A percentile compares a stretch with the other conserved stretches of the same genome.
Conservation (phyloP, 129 eudicot genomes). For the Erigeron canadensis region DNA sequence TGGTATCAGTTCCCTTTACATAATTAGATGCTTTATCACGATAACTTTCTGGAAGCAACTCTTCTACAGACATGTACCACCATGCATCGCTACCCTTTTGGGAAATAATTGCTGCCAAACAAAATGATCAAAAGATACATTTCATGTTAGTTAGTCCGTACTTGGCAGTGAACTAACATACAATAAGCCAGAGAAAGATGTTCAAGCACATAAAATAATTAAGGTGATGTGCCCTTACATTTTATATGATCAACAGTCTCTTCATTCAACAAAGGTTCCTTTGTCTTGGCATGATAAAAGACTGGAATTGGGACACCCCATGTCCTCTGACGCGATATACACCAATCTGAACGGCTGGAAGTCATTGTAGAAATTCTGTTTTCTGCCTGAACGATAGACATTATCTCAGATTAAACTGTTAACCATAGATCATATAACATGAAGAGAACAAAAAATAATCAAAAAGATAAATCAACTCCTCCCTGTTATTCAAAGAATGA, state of each 20-base stretch:
- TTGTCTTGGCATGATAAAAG: constrained; percentile 83
- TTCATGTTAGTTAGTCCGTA: neutral
- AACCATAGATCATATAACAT: too few relatives aligned
- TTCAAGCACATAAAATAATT: neutral
- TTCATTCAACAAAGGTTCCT: constrained; percentile 86
- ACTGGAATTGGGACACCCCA: constrained; percentile 99
- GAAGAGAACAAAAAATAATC: too few relatives aligned
- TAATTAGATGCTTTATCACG: constrained; percentile 80
- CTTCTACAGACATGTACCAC: constrained; percentile 97
- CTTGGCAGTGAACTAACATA: neutral
- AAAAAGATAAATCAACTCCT: neutral
- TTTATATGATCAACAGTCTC: constrained; percentile 87
- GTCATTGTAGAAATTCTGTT: constrained; percentile 87
- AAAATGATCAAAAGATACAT: constrained; percentile 7
- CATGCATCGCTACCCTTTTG: constrained; percentile 99
- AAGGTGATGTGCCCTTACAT: constrained; percentile 42
- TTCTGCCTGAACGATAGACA: constrained; percentile 54
- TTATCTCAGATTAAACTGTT: neutral
- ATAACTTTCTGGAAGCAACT: constrained; percentile 83
- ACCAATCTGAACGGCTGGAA: constrained; percentile 97
- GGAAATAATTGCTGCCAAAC: constrained; percentile 74
- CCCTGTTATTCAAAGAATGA: too few relatives aligned
- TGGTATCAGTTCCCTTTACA: constrained; percentile 90
- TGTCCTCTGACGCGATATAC: constrained; percentile 95
- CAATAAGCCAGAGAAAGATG: neutral